Conservation (phyloP, 2,329 filamentous ascomycete genomes). For the Metarhizium humberi region DNA sequence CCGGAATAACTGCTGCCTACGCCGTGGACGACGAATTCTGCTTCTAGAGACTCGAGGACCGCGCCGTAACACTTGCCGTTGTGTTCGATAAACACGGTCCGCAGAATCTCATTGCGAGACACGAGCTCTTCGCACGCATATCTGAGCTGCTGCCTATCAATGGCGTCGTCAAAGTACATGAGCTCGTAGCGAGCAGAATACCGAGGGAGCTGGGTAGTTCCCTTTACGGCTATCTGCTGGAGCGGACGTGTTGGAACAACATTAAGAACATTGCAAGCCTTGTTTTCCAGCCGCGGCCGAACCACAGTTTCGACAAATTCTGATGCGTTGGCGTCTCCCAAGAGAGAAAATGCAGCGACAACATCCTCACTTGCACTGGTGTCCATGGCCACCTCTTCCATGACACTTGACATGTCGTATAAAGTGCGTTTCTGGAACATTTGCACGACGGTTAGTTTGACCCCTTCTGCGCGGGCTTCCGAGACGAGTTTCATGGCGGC, state of each 20-base stretch:
- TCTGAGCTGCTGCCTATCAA: slow-evolving; percentile 40
- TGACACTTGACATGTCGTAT: slow-evolving; percentile 42
- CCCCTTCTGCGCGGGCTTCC: slow-evolving; percentile 36
- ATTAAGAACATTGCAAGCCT: slow-evolving; percentile 41
- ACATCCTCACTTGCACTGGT: background rate
- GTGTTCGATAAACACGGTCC: slow-evolving; percentile 53
- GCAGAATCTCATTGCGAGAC: slow-evolving; percentile 51
- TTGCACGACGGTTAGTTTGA: slow-evolving; percentile 43
- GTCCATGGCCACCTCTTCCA: slow-evolving; percentile 19
- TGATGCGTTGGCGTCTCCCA: slow-evolving; percentile 29
- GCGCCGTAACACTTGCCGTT: slow-evolving; percentile 43
- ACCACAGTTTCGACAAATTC: slow-evolving; percentile 38
- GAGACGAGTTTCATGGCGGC: slow-evolving; percentile 53
- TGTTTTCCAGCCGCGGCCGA: slow-evolving; percentile 39
- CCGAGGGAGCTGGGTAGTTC: slow-evolving; percentile 46
- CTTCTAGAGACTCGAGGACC: slow-evolving; percentile 44
- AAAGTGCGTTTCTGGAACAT: slow-evolving; percentile 41
- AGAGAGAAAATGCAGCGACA: slow-evolving; percentile 32
- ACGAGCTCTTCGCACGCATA: slow-evolving; percentile 46
- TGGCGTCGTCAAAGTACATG: slow-evolving; percentile 46
- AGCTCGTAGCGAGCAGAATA: slow-evolving; percentile 56
- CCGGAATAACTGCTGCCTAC: slow-evolving; percentile 10
- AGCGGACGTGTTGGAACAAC: slow-evolving; percentile 49
- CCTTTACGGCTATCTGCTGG: slow-evolving; percentile 49
- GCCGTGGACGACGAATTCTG: slow-evolving; percentile 39